phyloP scores from a whole-genome alignment of 768 basidiomycete genomes.

The Nidularia pulvinata region DNA sequence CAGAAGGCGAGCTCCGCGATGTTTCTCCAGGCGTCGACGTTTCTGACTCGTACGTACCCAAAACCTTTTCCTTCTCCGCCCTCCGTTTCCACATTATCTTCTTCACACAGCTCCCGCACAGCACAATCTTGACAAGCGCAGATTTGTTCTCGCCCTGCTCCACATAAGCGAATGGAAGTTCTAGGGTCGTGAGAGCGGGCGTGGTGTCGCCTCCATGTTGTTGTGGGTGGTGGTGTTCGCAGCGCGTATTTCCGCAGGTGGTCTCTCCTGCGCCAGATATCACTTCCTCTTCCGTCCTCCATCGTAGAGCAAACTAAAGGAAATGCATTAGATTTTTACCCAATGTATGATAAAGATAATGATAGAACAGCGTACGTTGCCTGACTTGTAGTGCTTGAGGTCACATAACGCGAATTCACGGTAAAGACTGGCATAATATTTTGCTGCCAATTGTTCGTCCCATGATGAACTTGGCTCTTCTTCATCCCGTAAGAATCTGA shows the following conservation, averaged over 20 bases:
- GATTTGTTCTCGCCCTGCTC: constrained; percentile 77
- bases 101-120: constrained; percentile 76
- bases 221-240: constrained; percentile 55
- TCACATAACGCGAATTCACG: constrained; percentile 93
- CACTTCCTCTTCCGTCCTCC: constrained; percentile 93
- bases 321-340: too few relatives aligned
- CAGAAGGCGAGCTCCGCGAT: not conserved
- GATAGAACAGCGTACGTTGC: constrained; percentile 55
- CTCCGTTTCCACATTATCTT: constrained; percentile 88
- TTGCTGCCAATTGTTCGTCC: constrained; percentile 85
- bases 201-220: not conserved
- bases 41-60: not conserved
- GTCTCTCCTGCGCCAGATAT: constrained; percentile 82
- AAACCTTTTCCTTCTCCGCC: constrained; percentile 50
- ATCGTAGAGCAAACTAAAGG: constrained; percentile 81
- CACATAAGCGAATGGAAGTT: constrained; percentile 87
- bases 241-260: constrained; percentile 90
- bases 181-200: constrained; percentile 66
- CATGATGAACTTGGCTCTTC: constrained; percentile 50
- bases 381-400: constrained; percentile 94
- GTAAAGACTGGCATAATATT: constrained; percentile 88
- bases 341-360: not conserved
- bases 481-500: constrained; percentile 79
- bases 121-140: constrained; percentile 89
- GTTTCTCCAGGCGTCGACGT: not conserved